phyloP scores from a whole-genome alignment of 768 basidiomycete species.

The Naematelia aurantialba region DNA sequence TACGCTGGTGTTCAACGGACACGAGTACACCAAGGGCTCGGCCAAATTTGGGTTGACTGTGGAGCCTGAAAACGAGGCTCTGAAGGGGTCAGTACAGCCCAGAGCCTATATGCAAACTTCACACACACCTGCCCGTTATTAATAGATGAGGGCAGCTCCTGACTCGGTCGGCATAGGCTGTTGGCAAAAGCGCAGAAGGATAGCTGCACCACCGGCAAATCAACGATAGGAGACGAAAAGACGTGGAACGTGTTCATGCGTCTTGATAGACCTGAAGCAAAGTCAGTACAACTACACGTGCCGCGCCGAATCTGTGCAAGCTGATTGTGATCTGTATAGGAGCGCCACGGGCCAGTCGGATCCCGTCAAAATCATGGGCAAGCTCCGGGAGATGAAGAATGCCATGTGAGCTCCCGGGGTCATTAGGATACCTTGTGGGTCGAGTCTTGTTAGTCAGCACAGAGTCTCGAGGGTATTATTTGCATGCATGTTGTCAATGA shows the following conservation, averaged over 20 bases:
- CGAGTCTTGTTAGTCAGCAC: too few species aligned
- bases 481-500: too few species aligned
- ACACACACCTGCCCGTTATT: neutral
- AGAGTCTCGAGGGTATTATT: neutral
- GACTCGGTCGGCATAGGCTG: conserved; percentile 49
- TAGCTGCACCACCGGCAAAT: conserved; percentile 68
- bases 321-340: conserved; percentile 50
- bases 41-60: conserved; percentile 61
- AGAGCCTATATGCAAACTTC: neutral
- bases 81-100: conserved; percentile 52
- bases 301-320: neutral
- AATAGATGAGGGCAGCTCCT: too few species aligned
- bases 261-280: conserved; percentile 60
- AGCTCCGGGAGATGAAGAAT: conserved; percentile 79
- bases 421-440: too few species aligned
- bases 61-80: conserved; percentile 57
- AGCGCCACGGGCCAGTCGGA: conserved; percentile 56
- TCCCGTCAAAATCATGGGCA: conserved; percentile 65
- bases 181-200: conserved; percentile 60
- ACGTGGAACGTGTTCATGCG: conserved; percentile 96
- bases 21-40: conserved; percentile 81
- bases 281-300: conserved; percentile 58
- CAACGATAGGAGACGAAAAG: conserved; percentile 90
- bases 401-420: conserved; percentile 12
- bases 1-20: conserved; percentile 81